Base-by-base conservation (phyloP, 148 eudicot genomes). In the Rhododendron henanense region DNA sequence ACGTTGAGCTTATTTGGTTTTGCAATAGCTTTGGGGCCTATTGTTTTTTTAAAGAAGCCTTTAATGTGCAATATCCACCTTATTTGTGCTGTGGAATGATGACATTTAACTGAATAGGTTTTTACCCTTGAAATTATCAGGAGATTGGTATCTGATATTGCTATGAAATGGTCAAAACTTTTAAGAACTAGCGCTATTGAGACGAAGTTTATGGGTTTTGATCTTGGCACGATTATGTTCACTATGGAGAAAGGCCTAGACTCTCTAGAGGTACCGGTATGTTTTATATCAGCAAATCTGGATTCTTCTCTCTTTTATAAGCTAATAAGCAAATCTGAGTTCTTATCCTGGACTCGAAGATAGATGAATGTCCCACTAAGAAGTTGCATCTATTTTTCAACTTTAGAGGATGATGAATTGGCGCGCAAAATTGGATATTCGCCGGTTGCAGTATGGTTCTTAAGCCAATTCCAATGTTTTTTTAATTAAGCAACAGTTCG, bases 91-190 rank as follows among this genome's bases (percentile, higher is more conserved):
- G n/a, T n/a, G n/a, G n/a, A n/a, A n/a, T 37, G 67, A 50, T 3
- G 10, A n/a, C n/a, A n/a, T 63, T 35, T n/a, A 74, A 67, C 15
- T 65, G 37, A 25, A 25, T 8, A 10, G 55, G 74, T 47, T 55
- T 74, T 41, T 55, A 10, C 69, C 41, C 55, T 57, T 39, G 10
- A 81, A 81, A 28, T 79, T 89, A 83, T 79, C 92, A 97, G 99
- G 98, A 97, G 16, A 85, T 77, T 77, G 61, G 95, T 95, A 21
- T 87, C 98, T 51, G 92, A 93, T 78, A 86, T 89, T 37, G 96
- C 98, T 23, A 92, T 84, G 93, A 93, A 93, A 90, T 95, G 98
- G 99, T 91, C 91, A 35, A 90, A 94, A 85, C 87, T 97, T 87
- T 78, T 93, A 78, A 95, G 94, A 91, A 94, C 96, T 1, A 98